Base-by-base conservation (phyloP, 2,329 filamentous ascomycete genomes). In the Fusarium transvaalense region DNA sequence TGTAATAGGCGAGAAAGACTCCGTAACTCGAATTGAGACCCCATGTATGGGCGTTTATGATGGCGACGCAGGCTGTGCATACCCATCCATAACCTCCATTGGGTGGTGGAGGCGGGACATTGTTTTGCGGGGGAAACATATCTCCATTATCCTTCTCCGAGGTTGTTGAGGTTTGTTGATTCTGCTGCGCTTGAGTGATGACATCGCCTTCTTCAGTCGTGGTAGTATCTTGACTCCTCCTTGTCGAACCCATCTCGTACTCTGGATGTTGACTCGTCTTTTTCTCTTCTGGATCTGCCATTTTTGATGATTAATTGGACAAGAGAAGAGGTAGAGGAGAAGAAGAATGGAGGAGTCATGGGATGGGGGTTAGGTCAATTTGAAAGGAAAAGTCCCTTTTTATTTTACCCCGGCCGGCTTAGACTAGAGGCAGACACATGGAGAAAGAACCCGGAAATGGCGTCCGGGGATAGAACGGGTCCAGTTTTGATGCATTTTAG, bases 31-130 rank as follows among this genome's bases (percentile, higher is more conserved):
- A 78, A 76, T 93, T 93, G 64, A 93, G 80, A 10, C 91, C 91
- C 91, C 91, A 93, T 1, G 91, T 92, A 74, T 93, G 90, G 10
- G 84, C 87, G 74, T 91, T 92, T 59, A 91, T 84, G 64, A 87
- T 64, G 32, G 76, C 76, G 19, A 79, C 77, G 58, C 77, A 78
- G 14, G 73, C 72, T 5, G 78, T 78, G 63, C 79, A 81, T 4
- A 83, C 76, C 82, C 81, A 84, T 31, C 81, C 82, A 67, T 90
- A 91, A 15, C 88, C 88, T 41, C 88, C 88, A 73, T 89, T 82
- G 0, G 87, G 87, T 2, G 86, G 83, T 0, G 77, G 76, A 12
- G 74, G 69, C 13, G 75, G 70, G 2, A 54, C 55, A n/a, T 72
- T 56, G 38, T 56, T 54, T 27, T 55, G 58, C 27, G 48, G 45